Evolutionary conservation across 1,284 basidiomycete genomes (phyloP).

Genomic region (Filobasidium uniguttulatum): DNA sequence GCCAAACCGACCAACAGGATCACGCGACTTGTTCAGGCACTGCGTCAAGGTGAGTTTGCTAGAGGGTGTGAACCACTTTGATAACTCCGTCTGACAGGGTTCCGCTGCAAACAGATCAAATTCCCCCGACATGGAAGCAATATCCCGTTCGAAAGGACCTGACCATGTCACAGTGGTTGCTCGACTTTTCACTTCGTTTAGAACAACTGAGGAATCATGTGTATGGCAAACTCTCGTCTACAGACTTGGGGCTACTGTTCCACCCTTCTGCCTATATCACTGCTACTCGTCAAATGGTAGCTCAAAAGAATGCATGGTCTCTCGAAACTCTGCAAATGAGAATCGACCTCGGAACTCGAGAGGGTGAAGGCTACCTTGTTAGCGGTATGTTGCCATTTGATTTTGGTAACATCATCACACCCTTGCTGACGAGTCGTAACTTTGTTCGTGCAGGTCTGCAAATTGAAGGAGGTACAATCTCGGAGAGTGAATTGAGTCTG

Average conservation of each 20-base stretch:
- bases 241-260: slow-evolving; percentile 65
- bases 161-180: slow-evolving; percentile 69
- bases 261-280: slow-evolving; percentile 92
- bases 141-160: slow-evolving; percentile 75
- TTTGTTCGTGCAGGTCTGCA: slow-evolving; percentile 51
- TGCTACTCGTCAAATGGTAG: slow-evolving; percentile 79
- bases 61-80: background rate
- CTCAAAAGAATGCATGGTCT: slow-evolving; percentile 78
- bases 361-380: slow-evolving; percentile 61
- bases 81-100: background rate
- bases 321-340: slow-evolving; percentile 72
- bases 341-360: slow-evolving; percentile 65
- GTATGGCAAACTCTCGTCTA: slow-evolving; percentile 33
- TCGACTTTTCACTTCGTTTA: slow-evolving; percentile 64
- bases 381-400: slow-evolving; percentile 49
- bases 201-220: slow-evolving; percentile 68
- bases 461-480: slow-evolving; percentile 72
- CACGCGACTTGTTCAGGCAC: slow-evolving; percentile 67
- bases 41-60: slow-evolving; percentile 59
- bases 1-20: slow-evolving; percentile 85
- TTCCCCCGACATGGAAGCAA: slow-evolving; percentile 70
- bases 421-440: background rate
- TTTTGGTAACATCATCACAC: slow-evolving; percentile 4
- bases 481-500: slow-evolving; percentile 50
- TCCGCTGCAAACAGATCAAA: slow-evolving; percentile 49